Percentiles rank a stretch among this genome's conserved stretches.
phyloP scores from a whole-genome alignment of 495 filamentous ascomycete species.

The Trichoderma erinaceum region DNA sequence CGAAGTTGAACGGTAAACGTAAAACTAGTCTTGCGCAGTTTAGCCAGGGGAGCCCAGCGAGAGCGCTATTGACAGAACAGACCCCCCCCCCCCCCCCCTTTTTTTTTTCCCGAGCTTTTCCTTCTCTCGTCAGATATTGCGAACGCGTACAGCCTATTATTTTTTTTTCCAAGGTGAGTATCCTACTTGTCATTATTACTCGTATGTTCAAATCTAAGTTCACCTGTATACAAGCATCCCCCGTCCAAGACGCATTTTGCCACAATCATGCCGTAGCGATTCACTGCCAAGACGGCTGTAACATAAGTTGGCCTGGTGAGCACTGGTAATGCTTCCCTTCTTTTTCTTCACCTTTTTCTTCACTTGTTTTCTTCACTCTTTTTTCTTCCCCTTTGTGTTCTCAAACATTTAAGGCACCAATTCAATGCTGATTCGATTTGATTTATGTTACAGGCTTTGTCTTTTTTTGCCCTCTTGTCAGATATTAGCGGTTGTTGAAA shows the following conservation, averaged over 20 bases:
- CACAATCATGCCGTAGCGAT: neutral
- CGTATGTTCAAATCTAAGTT: neutral
- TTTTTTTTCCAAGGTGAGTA: neutral
- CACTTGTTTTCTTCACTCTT: neutral
- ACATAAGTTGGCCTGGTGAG: neutral
- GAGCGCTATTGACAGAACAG: constrained; percentile 9
- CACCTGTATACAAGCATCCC: neutral
- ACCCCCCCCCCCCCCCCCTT: constrained; percentile 11
- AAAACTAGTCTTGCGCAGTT: neutral
- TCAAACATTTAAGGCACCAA: neutral
- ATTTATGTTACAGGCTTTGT: neutral
- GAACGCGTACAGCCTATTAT: neutral
- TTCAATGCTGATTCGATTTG: neutral
- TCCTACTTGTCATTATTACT: neutral
- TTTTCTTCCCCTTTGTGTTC: neutral
- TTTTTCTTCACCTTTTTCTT: neutral
- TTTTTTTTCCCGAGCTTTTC: neutral
- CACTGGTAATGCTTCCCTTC: neutral
- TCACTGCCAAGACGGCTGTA: neutral
- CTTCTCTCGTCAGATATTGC: neutral
- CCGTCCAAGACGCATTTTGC: neutral
- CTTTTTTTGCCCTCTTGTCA: neutral
- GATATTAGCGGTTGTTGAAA: neutral
- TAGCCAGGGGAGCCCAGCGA: neutral
- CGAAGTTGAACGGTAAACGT: neutral